phyloP scores from a whole-genome alignment of 306 rosid genomes.

The Casuarina cunninghamiana region DNA sequence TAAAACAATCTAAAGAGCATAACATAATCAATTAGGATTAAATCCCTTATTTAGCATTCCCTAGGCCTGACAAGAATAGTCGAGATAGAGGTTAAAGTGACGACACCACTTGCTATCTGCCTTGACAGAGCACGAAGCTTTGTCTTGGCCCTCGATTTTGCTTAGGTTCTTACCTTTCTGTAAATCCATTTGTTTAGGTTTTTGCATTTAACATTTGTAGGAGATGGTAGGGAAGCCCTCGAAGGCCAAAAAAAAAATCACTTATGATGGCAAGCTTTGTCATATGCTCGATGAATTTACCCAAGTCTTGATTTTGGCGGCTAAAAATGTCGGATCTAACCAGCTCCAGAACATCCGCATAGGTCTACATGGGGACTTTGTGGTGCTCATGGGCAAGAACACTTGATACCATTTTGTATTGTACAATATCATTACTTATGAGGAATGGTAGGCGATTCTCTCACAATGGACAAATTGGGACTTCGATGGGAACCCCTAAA shows the following conservation, averaged over 20 bases:
- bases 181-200: background rate
- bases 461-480: too few species aligned
- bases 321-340: conserved; percentile 90
- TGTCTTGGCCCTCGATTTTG: conserved; percentile 84
- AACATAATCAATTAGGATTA: too few species aligned
- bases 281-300: conserved; percentile 61
- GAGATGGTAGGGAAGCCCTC: conserved; percentile 56
- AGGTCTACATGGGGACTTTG: conserved; percentile 83
- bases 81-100: conserved; percentile 61
- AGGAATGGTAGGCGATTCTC: too few species aligned
- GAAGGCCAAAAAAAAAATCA: conserved; percentile 79
- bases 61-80: background rate
- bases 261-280: conserved; percentile 76
- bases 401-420: conserved; percentile 20
- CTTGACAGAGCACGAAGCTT: conserved; percentile 47
- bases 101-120: conserved; percentile 70
- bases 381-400: conserved; percentile 93
- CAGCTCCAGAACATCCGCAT: conserved; percentile 79
- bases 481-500: too few species aligned
- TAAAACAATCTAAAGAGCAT: too few species aligned
- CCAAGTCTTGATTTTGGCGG: conserved; percentile 79
- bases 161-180: background rate
- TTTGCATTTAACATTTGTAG: background rate
- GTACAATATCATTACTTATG: too few species aligned
- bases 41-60: too few species aligned